These are phyloP conservation scores for Starmerella sirachaensis DNA, from an alignment of 805 yeast species.

Conservation along the genomic window DNA sequence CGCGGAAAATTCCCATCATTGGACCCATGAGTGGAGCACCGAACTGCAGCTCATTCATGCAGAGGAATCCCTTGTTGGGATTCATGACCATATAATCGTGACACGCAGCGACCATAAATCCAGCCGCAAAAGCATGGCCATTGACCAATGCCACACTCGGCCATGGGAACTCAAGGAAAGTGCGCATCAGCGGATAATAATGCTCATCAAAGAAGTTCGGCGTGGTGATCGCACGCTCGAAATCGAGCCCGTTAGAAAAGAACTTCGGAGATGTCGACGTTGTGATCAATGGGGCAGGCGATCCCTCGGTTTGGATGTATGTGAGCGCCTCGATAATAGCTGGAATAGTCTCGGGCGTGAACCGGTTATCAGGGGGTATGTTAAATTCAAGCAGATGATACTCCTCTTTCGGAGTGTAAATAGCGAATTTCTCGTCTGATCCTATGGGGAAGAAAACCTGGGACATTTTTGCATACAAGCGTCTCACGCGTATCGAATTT, in stretches of 20 bases:
- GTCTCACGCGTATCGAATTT: too few species aligned
- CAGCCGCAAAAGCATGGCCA: constrained; percentile 35
- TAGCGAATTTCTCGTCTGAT: constrained; percentile 7
- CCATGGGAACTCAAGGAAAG: constrained; percentile 30
- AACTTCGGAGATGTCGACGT: constrained; percentile 30
- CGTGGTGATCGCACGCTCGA: constrained; percentile 28
- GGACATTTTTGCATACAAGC: constrained; percentile 1
- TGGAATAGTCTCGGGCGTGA: constrained; percentile 26
- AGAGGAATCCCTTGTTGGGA: constrained; percentile 29
- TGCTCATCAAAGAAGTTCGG: constrained; percentile 27
- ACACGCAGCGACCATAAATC: constrained; percentile 30
- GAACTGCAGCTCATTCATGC: constrained; percentile 32
- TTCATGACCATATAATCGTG: constrained; percentile 33
- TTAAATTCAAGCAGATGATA: constrained; percentile 28
- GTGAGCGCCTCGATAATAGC: constrained; percentile 29
- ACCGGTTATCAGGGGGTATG: constrained; percentile 30
- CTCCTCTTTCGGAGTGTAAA: constrained; percentile 12
- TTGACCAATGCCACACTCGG: constrained; percentile 32
- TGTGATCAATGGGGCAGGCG: constrained; percentile 29
- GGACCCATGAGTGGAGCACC: constrained; percentile 31
- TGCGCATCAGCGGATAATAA: constrained; percentile 28
- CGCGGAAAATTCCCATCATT: constrained; percentile 28
- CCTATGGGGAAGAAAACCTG: constrained; percentile 14
- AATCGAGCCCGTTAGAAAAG: constrained; percentile 32
- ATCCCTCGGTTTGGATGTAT: constrained; percentile 23